Evolutionary conservation across 1,284 basidiomycete species (phyloP).

Genomic region (Xanthoconium separans): DNA sequence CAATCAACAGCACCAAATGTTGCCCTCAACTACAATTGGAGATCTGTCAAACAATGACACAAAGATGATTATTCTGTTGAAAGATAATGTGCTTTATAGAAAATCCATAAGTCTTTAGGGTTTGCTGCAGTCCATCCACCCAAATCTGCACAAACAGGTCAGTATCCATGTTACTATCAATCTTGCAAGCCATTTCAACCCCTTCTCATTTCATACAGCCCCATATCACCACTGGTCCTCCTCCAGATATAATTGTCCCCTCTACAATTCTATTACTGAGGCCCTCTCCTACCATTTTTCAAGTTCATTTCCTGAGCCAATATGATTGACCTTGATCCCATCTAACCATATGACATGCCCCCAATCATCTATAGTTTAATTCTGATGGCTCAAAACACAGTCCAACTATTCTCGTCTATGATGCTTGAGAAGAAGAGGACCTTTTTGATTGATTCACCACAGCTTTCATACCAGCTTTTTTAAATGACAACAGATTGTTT

Average conservation of each 20-base stretch:
- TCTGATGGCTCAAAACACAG: too few species aligned
- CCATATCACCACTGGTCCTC: background rate
- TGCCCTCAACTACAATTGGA: too few species aligned
- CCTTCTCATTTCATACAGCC: background rate
- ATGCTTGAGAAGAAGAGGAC: background rate
- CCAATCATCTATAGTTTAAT: too few species aligned
- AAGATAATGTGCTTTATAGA: background rate
- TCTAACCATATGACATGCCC: background rate
- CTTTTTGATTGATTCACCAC: background rate
- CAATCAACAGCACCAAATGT: too few species aligned
- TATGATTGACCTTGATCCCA: background rate
- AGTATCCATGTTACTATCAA: background rate
- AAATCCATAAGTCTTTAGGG: background rate
- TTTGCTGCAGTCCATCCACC: background rate
- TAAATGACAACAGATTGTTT: too few species aligned
- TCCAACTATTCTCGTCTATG: background rate
- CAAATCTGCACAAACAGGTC: background rate
- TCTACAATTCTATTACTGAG: background rate
- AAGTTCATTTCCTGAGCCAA: background rate
- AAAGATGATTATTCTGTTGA: too few species aligned
- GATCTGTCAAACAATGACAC: too few species aligned
- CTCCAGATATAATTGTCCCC: background rate
- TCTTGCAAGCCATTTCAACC: background rate
- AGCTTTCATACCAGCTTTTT: too few species aligned
- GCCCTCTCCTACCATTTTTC: too few species aligned